A percentile compares a stretch with the other conserved stretches of the same genome.
Conservation (phyloP, 768 basidiomycete species). For the Suillus luteus region DNA sequence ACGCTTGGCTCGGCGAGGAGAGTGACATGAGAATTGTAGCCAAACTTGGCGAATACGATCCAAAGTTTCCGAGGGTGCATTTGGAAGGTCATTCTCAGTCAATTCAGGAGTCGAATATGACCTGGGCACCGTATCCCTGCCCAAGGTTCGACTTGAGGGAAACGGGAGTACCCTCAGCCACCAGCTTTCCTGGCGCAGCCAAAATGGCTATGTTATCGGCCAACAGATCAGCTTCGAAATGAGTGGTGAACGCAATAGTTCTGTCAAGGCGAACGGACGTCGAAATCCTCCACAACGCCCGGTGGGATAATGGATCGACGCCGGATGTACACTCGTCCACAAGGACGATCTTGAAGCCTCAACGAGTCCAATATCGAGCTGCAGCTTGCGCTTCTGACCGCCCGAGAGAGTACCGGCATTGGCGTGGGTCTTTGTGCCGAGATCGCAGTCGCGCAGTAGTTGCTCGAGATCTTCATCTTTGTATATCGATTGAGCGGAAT, state of each 20-base stretch:
- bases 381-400: slow-evolving; percentile 82
- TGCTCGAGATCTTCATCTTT: slow-evolving; percentile 63
- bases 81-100: slow-evolving; percentile 23
- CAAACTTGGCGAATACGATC: slow-evolving; percentile 45
- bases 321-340: slow-evolving; percentile 78
- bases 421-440: slow-evolving; percentile 66
- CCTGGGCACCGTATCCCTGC: slow-evolving; percentile 67
- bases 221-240: slow-evolving; percentile 79
- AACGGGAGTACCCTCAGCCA: slow-evolving; percentile 75
- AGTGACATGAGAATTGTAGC: slow-evolving; percentile 46
- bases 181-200: slow-evolving; percentile 73
- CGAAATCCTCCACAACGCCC: slow-evolving; percentile 76
- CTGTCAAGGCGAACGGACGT: slow-evolving; percentile 65
- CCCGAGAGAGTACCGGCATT: slow-evolving; percentile 71
- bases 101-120: slow-evolving; percentile 45
- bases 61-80: slow-evolving; percentile 36
- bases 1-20: slow-evolving; percentile 44
- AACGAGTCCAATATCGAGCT: slow-evolving; percentile 78
- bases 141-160: slow-evolving; percentile 71
- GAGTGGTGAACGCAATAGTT: slow-evolving; percentile 77
- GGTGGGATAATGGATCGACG: slow-evolving; percentile 77
- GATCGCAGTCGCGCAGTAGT: slow-evolving; percentile 69
- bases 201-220: slow-evolving; percentile 77
- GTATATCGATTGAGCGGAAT: slow-evolving; percentile 43
- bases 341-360: slow-evolving; percentile 69